Conservation (phyloP, 2,329 filamentous ascomycete species). For the Tympanopsis confertula region DNA sequence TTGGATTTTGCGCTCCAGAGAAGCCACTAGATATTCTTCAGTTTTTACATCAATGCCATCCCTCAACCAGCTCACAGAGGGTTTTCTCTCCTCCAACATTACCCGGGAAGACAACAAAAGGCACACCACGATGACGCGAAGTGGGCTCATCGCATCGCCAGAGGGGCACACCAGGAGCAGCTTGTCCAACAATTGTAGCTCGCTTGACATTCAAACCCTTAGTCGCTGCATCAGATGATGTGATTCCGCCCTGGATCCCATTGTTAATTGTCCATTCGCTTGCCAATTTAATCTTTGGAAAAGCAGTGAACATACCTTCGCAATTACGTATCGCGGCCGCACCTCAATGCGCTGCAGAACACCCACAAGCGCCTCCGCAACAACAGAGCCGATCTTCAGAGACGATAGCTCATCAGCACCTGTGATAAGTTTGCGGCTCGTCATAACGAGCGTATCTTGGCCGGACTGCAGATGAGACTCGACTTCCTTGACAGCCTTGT, state of each 20-base stretch:
- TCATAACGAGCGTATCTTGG: slow-evolving; percentile 46
- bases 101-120: slow-evolving; percentile 46
- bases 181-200: slow-evolving; percentile 42
- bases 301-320: slow-evolving; percentile 23
- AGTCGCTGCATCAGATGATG: slow-evolving; percentile 43
- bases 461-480: slow-evolving; percentile 27
- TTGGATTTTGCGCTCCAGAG: too few relatives aligned
- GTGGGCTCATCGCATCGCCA: slow-evolving; percentile 44
- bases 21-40: too few relatives aligned
- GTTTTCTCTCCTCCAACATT: slow-evolving; percentile 40
- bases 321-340: slow-evolving; percentile 42
- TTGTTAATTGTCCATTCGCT: too few relatives aligned
- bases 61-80: slow-evolving; percentile 29
- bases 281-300: too few relatives aligned
- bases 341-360: slow-evolving; percentile 32
- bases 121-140: slow-evolving; percentile 34
- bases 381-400: slow-evolving; percentile 38
- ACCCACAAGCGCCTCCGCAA: slow-evolving; percentile 36
- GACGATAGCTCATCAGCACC: slow-evolving; percentile 35
- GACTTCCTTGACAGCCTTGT: slow-evolving; percentile 15
- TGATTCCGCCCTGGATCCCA: slow-evolving; percentile 38
- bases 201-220: slow-evolving; percentile 41
- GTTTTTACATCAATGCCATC: too few relatives aligned
- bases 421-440: slow-evolving; percentile 37
- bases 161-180: slow-evolving; percentile 42